Conservation (phyloP, 148 eudicot species). For the Simmondsia chinensis region DNA sequence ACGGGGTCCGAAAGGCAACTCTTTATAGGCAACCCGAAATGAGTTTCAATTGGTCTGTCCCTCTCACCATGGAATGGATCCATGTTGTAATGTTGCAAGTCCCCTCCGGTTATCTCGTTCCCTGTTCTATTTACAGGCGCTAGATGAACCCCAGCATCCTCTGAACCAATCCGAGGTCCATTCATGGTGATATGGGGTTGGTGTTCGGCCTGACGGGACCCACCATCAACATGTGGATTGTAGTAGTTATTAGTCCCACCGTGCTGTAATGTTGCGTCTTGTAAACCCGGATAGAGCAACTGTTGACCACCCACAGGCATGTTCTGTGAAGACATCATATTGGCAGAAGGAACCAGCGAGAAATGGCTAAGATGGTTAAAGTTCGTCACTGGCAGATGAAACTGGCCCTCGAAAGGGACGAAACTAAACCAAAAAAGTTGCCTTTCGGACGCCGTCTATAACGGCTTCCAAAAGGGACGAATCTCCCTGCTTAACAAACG, state of each 20-base stretch:
- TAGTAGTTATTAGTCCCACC: constrained; percentile 24
- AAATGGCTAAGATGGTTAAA: constrained; percentile 23
- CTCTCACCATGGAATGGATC: constrained; percentile 32
- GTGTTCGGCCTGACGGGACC: constrained; percentile 18
- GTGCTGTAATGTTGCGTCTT: constrained; percentile 29
- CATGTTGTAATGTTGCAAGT: constrained; percentile 24
- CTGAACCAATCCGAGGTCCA: constrained; percentile 21
- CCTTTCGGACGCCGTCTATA: too few relatives aligned
- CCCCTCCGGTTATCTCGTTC: constrained; percentile 29
- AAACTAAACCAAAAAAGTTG: too few relatives aligned
- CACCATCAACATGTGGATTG: constrained; percentile 30
- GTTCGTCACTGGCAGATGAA: constrained; percentile 26
- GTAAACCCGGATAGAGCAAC: constrained; percentile 22
- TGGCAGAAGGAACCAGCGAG: constrained; percentile 21
- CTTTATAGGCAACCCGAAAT: constrained; percentile 49
- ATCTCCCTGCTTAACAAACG: too few relatives aligned
- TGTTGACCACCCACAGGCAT: constrained; percentile 17
- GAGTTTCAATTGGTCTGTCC: constrained; percentile 31
- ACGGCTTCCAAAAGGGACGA: too few relatives aligned
- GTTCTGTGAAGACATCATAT: constrained; percentile 19
- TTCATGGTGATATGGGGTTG: constrained; percentile 18
- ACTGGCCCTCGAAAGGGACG: constrained; percentile 19
- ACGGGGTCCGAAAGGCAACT: too few relatives aligned
- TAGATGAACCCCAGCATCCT: constrained; percentile 26
- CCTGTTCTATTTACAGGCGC: constrained; percentile 14